Conservation (phyloP, 768 basidiomycete genomes). For the Termitomyces sp. region DNA sequence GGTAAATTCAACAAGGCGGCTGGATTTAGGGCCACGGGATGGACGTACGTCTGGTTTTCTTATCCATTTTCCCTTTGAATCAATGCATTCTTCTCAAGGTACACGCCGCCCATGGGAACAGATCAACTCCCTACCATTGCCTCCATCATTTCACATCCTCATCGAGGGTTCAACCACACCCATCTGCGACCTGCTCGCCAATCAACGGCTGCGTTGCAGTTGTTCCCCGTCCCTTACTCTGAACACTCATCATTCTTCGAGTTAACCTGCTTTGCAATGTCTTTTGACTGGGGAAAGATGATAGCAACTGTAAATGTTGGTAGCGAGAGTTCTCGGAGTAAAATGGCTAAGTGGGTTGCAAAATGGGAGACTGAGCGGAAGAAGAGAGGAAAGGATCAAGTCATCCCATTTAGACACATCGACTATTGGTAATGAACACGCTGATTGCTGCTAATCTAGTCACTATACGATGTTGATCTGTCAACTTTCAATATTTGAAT, state of each 20-base stretch:
- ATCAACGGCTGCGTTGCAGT: slow-evolving; percentile 60
- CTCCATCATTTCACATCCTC: slow-evolving; percentile 61
- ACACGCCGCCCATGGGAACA: slow-evolving; percentile 57
- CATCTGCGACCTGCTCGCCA: slow-evolving; percentile 66
- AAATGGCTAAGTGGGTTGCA: slow-evolving; percentile 87
- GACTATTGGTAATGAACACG: slow-evolving; percentile 38
- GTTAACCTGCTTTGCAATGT: slow-evolving; percentile 91
- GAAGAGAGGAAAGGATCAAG: slow-evolving; percentile 32
- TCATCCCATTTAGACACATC: slow-evolving; percentile 34
- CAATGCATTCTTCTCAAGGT: slow-evolving; percentile 33
- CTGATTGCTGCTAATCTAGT: background rate
- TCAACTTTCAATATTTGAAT: background rate
- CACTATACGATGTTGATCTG: background rate
- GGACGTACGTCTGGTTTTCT: slow-evolving; percentile 63
- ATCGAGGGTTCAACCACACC: slow-evolving; percentile 60
- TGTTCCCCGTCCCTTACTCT: slow-evolving; percentile 88
- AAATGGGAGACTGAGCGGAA: slow-evolving; percentile 85
- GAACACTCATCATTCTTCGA: slow-evolving; percentile 97
- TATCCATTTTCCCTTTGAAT: background rate
- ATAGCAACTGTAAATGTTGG: slow-evolving; percentile 94
- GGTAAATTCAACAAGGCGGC: slow-evolving; percentile 65
- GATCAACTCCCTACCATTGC: slow-evolving; percentile 59
- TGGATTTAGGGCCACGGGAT: slow-evolving; percentile 92
- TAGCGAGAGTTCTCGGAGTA: slow-evolving; percentile 62
- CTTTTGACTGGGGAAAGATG: slow-evolving; percentile 79